Conservation (phyloP, 768 basidiomycete genomes). For the Tricholoma flavovirens region DNA sequence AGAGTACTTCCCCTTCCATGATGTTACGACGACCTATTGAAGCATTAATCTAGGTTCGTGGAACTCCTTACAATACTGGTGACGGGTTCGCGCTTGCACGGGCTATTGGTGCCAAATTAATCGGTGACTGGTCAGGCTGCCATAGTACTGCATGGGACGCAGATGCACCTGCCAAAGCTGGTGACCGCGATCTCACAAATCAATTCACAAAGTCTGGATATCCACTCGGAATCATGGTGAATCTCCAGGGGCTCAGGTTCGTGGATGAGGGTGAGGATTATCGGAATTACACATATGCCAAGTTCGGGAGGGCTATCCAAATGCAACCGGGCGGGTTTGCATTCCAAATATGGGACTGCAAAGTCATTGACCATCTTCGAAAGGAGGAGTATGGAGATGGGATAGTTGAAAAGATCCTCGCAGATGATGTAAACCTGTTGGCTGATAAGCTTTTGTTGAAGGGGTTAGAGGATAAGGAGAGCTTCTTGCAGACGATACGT, state of each 20-base stretch:
- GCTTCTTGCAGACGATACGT: constrained; percentile 41
- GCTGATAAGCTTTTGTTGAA: constrained; percentile 38
- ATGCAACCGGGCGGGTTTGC: constrained; percentile 52
- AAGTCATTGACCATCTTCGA: constrained; percentile 38
- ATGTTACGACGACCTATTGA: not conserved
- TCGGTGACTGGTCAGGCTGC: constrained; percentile 66
- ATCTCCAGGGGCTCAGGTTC: constrained; percentile 50
- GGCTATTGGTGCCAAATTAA: constrained; percentile 45
- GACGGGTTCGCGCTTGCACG: constrained; percentile 55
- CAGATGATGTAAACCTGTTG: constrained; percentile 41
- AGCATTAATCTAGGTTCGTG: constrained; percentile 43
- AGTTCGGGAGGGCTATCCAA: constrained; percentile 57
- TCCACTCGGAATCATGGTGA: constrained; percentile 67
- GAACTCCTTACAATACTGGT: constrained; percentile 67
- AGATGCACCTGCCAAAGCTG: constrained; percentile 43
- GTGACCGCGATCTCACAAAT: constrained; percentile 56
- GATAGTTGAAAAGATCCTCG: constrained; percentile 51
- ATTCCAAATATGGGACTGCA: constrained; percentile 62
- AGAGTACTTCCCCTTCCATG: constrained; percentile 30
- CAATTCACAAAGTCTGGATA: constrained; percentile 73
- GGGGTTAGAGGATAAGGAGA: constrained; percentile 39
- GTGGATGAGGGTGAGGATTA: constrained; percentile 72
- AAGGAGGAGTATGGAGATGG: constrained; percentile 63
- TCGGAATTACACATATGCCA: constrained; percentile 69
- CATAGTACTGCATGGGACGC: constrained; percentile 73